These are phyloP conservation scores for Durio zibethinus DNA, from an alignment of 345 rosid genomes.

Conservation along the genomic window DNA sequence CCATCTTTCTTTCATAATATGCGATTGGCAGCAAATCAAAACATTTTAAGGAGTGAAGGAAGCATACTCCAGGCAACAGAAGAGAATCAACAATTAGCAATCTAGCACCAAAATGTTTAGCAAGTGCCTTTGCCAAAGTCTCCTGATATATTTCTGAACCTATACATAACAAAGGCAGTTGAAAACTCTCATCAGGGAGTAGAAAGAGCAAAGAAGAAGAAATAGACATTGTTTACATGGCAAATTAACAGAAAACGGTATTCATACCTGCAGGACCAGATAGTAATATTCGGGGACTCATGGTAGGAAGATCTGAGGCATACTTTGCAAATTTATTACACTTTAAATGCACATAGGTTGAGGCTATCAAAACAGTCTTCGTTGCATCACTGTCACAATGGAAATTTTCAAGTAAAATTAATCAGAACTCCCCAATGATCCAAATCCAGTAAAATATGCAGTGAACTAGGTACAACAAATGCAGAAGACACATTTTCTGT, in stretches of 20 bases:
- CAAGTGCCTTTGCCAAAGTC: conserved; percentile 84
- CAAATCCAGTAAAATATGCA: not conserved
- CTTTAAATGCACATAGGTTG: conserved; percentile 76
- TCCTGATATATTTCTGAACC: conserved; percentile 99
- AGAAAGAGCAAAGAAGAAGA: not conserved
- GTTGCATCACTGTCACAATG: conserved; percentile 69
- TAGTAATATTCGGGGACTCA: conserved; percentile 79
- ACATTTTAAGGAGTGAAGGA: conserved; percentile 1
- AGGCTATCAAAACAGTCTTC: conserved; percentile 73
- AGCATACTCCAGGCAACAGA: conserved; percentile 87
- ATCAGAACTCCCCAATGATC: not conserved
- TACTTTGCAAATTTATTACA: conserved; percentile 67
- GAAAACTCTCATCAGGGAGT: not conserved
- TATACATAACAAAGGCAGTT: conserved; percentile 22
- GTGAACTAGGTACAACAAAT: not conserved
- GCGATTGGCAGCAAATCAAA: not conserved
- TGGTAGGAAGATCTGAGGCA: conserved; percentile 65
- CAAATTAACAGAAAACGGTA: not conserved
- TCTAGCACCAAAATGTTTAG: conserved; percentile 79
- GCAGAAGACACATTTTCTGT: not conserved
- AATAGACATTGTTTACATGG: not conserved
- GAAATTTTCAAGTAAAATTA: conserved; percentile 12
- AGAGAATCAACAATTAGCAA: conserved; percentile 82
- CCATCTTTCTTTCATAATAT: not conserved
- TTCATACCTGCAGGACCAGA: conserved; percentile 91